phyloP scores from a whole-genome alignment of 169 alveolate genomes.

The Pseudocohnilembus persalinus region DNA sequence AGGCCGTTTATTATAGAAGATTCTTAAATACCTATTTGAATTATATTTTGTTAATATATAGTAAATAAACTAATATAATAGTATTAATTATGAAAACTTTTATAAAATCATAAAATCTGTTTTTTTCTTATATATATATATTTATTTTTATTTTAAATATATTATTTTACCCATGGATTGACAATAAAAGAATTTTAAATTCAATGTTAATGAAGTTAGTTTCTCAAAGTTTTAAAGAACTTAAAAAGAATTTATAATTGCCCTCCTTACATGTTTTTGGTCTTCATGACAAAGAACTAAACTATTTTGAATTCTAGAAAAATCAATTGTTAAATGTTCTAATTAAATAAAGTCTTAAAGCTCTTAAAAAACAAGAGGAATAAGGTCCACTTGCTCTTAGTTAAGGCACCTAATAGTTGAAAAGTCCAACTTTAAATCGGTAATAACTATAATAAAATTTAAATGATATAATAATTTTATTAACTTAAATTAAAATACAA shows the following conservation, averaged over 20 bases:
- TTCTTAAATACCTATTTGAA: not conserved
- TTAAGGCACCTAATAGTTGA: not conserved
- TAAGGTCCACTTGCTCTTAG: not conserved
- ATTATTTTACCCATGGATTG: too few species aligned
- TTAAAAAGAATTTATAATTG: not conserved
- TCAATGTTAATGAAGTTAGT: not conserved
- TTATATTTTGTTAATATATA: too few species aligned
- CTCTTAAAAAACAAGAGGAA: not conserved
- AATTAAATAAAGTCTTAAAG: not conserved
- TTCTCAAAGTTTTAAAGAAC: too few species aligned
- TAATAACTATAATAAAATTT: too few species aligned
- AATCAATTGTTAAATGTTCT: not conserved
- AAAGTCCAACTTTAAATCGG: not conserved
- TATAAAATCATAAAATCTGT: too few species aligned
- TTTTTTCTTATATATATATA: too few species aligned
- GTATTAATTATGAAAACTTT: too few species aligned
- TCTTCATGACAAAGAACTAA: not conserved
- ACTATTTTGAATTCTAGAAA: not conserved
- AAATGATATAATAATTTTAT: too few species aligned
- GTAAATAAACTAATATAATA: too few species aligned
- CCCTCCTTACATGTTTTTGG: not conserved
- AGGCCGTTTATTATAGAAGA: not conserved
- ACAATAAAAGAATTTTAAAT: too few species aligned
- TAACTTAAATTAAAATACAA: too few species aligned
- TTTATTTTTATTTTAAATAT: too few species aligned